These are phyloP conservation scores for Trifolium repens DNA, from an alignment of 306 rosid genomes.

Conservation along the genomic window DNA sequence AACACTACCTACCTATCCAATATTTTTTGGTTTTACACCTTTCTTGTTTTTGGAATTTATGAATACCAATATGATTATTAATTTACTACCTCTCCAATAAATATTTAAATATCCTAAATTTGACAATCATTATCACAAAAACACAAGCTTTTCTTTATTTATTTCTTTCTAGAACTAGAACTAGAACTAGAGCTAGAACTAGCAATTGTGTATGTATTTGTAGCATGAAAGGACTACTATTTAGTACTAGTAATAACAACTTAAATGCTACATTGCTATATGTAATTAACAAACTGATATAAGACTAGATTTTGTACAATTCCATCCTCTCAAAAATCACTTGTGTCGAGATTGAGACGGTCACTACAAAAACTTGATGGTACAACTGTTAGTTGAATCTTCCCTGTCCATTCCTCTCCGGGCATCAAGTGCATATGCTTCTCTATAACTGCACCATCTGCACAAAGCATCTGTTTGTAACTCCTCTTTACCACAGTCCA, in stretches of 20 bases:
- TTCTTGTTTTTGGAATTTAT: too few relatives aligned
- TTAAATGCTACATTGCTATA: slow-evolving; percentile 23
- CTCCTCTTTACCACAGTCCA: slow-evolving; percentile 85
- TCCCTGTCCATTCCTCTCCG: slow-evolving; percentile 92
- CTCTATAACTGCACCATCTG: slow-evolving; percentile 82
- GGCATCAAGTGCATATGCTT: slow-evolving; percentile 81
- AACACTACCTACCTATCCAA: too few relatives aligned
- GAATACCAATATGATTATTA: too few relatives aligned
- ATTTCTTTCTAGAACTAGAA: neutral
- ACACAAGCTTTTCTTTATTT: slow-evolving; percentile 33
- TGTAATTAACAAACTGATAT: slow-evolving; percentile 30
- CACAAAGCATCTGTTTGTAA: slow-evolving; percentile 93
- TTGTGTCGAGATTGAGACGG: slow-evolving; percentile 56
- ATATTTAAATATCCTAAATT: neutral
- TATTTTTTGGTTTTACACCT: too few relatives aligned
- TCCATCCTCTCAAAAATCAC: slow-evolving; percentile 40
- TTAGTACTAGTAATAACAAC: slow-evolving; percentile 16
- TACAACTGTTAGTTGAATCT: slow-evolving; percentile 73
- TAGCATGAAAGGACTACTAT: slow-evolving; percentile 29
- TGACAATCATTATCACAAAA: slow-evolving; percentile 43
- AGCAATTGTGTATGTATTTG: neutral
- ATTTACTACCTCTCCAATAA: too few relatives aligned
- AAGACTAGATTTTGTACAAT: slow-evolving; percentile 42
- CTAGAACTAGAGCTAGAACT: too few relatives aligned
- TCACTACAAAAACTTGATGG: slow-evolving; percentile 85